Evolutionary conservation across 1,284 basidiomycete species (phyloP), one percentile per base, ranked within the genome.

Genomic region (Ganoderma sinense): DNA sequence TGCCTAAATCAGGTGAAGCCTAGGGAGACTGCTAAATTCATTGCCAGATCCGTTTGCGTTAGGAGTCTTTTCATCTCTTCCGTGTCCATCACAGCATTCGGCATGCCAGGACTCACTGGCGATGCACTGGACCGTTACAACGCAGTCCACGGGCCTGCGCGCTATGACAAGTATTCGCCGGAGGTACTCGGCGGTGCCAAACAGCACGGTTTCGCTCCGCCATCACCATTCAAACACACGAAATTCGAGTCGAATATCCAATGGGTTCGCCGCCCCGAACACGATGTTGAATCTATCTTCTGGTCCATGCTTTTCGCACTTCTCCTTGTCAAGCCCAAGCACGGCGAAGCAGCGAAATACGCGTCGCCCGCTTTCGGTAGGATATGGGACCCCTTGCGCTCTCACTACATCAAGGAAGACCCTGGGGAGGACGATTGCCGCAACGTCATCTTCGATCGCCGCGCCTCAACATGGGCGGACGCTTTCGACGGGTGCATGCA

Each of bases 281-380:
- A 61, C 59, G 59, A 61, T 40, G 59, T 61, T 23, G 59, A 61
- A 18, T 61, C 59, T 2, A 23, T 61, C 20, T 61, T 40, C 39
- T 61, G 59, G 59, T 10, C 59, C 23, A 39, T 61, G n/a, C 36
- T 61, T 7, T 41, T 26, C 39, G 59, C 23, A 1, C 39, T 61
- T n/a, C 59, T 61, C 18, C 36, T 40, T 13, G 59, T 41, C 11
- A 36, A 61, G 23, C 59, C 51, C 18, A 10, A 23, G 20, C 10
- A 39, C 10, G 59, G 23, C 33, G 4, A 33, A 16, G 13, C 20
- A 6, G 39, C 23, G 39, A 41, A 61, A 23, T 43, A 40, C 14
- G 59, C 59, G 8, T 61, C 36, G 10, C 20, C 33, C 23, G 6
- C 36, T 23, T 39, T 26, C 33, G 20, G 5, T 14, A 10, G 5